A percentile compares a stretch with the other conserved stretches of the same genome.
Conservation (phyloP, 2,329 filamentous ascomycete species). For the Dactylellina sp. region DNA sequence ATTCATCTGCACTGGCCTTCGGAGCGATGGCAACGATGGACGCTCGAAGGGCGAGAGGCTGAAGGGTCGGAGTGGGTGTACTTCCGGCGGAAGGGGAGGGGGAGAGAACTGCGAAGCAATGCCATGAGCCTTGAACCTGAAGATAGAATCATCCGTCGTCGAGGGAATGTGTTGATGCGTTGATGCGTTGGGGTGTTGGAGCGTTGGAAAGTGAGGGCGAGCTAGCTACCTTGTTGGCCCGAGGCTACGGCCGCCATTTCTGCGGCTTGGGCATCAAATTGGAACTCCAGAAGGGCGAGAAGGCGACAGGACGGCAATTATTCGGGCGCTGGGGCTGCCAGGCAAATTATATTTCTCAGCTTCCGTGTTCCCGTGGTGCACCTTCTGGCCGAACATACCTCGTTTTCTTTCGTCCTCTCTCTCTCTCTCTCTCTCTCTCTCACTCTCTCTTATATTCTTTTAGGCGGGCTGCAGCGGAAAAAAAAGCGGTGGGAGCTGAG, state of each 20-base stretch:
- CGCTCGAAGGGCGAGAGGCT: constrained; percentile 29
- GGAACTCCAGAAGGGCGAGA: no score
- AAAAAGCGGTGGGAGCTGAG: neutral
- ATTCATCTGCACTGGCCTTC: constrained; percentile 43
- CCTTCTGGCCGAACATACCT: no score
- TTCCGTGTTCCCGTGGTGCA: neutral
- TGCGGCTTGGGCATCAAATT: constrained; percentile 1
- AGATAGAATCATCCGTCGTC: no score
- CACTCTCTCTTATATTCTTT: no score
- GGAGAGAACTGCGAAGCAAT: constrained; percentile 30
- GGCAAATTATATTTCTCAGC: neutral
- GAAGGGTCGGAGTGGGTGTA: constrained; percentile 15
- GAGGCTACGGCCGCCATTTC: constrained; percentile 45
- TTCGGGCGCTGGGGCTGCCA: no score
- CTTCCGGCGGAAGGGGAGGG: constrained; percentile 27
- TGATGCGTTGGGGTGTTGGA: constrained; percentile 33
- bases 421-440: no score
- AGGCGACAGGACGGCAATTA: no score
- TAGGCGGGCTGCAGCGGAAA: constrained; percentile 11
- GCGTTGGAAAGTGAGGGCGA: constrained; percentile 15
- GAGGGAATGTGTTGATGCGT: no score
- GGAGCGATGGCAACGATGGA: constrained; percentile 42
- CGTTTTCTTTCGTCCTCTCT: no score
- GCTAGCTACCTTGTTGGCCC: constrained; percentile 37
- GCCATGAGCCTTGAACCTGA: neutral